These are phyloP conservation scores for Adenanthera pavonina DNA, from an alignment of 306 rosid genomes.

Conservation along the genomic window DNA sequence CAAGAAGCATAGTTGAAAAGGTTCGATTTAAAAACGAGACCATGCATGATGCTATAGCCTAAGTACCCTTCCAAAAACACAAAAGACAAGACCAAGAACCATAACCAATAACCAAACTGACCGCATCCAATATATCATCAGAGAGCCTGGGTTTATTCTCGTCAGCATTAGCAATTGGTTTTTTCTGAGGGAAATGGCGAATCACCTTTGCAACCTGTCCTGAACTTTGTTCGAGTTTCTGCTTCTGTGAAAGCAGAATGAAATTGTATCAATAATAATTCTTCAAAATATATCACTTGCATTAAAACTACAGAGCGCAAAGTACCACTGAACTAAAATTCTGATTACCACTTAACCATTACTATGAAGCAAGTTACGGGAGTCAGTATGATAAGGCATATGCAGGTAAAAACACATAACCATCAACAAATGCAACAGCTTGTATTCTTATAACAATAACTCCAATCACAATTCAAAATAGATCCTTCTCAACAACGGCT, in stretches of 20 bases:
- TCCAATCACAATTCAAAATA: background rate
- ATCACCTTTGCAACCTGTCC: slow-evolving; percentile 54
- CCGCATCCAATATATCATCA: slow-evolving; percentile 64
- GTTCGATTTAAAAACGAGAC: slow-evolving; percentile 10
- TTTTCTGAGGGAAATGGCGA: slow-evolving; percentile 75
- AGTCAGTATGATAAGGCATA: slow-evolving; percentile 14
- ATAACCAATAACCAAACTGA: slow-evolving; percentile 30
- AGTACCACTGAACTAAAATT: slow-evolving; percentile 20
- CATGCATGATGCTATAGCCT: background rate
- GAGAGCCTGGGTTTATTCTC: slow-evolving; percentile 57
- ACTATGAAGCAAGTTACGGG: slow-evolving; percentile 5
- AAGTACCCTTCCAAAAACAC: background rate
- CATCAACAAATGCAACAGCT: background rate
- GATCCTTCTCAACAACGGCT: background rate
- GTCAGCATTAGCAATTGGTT: slow-evolving; percentile 53
- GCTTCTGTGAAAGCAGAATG: slow-evolving; percentile 65
- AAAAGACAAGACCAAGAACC: background rate
- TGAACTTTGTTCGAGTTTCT: slow-evolving; percentile 56
- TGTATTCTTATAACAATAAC: background rate
- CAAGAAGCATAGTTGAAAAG: slow-evolving; percentile 25
- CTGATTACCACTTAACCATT: background rate
- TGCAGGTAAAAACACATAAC: slow-evolving; percentile 1
- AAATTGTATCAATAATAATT: slow-evolving; percentile 27
- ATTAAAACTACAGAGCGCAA: slow-evolving; percentile 17
- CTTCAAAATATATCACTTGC: slow-evolving; percentile 9